phyloP scores from a whole-genome alignment of 192 early-diverging fungal genomes.

The Coemansia sp. region DNA sequence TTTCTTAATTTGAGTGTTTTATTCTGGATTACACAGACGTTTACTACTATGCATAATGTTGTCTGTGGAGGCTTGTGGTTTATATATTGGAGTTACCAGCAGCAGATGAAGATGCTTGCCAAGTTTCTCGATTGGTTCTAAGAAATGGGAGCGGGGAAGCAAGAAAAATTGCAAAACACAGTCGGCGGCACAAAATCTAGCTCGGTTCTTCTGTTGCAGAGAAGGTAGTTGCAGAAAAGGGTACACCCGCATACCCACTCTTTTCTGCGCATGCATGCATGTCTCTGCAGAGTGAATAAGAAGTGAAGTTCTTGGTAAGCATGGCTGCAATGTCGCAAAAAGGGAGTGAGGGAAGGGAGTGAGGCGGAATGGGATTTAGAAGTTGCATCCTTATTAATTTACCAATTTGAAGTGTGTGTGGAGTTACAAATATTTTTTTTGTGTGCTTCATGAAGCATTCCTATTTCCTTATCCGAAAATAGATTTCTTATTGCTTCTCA shows the following conservation, averaged over 20 bases:
- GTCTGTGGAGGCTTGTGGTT: background rate
- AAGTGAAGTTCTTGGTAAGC: background rate
- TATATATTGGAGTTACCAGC: background rate
- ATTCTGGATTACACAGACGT: background rate
- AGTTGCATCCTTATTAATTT: background rate
- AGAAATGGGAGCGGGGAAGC: background rate
- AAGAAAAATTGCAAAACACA: background rate
- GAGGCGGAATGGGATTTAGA: too few species aligned
- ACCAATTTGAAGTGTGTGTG: background rate
- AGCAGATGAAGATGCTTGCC: background rate
- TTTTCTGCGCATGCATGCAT: background rate
- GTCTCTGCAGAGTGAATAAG: background rate
- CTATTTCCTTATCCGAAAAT: background rate
- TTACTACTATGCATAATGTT: background rate
- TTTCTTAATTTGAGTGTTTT: background rate
- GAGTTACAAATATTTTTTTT: background rate
- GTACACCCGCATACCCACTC: background rate
- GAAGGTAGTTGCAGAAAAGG: background rate
- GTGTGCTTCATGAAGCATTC: background rate
- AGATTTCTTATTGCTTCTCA: background rate
- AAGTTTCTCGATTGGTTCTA: too few species aligned
- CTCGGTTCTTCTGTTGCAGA: background rate
- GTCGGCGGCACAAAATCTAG: background rate
- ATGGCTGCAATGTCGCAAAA: too few species aligned
- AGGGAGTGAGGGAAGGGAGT: too few species aligned